Evolutionary conservation across 148 eudicot genomes (phyloP).

Genomic region (Chenopodium album): DNA sequence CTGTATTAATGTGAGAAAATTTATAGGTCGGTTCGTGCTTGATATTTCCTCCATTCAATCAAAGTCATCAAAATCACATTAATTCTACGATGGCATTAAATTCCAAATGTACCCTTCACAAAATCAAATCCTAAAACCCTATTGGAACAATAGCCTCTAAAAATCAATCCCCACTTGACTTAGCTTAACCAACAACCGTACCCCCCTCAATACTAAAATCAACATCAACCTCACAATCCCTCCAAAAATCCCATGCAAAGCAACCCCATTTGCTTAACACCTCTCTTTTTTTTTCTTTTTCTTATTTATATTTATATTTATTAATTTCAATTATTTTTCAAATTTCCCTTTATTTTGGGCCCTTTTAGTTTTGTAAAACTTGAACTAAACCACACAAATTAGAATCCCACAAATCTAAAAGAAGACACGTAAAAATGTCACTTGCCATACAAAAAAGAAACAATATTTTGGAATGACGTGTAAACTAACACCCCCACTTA

Average conservation of each 20-base stretch:
- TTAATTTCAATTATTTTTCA: not conserved
- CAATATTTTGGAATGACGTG: conserved; percentile 37
- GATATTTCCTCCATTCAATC: not conserved
- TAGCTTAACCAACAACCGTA: no score
- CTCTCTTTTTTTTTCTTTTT: conserved; percentile 3
- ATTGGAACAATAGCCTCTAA: conserved; percentile 21
- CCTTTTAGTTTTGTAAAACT: not conserved
- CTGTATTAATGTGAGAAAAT: not conserved
- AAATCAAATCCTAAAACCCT: conserved; percentile 22
- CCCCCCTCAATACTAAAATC: conserved; percentile 18
- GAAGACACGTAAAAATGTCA: conserved; percentile 51
- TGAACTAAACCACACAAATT: conserved; percentile 47
- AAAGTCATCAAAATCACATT: not conserved
- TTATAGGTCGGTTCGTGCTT: not conserved
- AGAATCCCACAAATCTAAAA: conserved; percentile 15
- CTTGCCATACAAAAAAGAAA: conserved; percentile 45
- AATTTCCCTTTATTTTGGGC: not conserved
- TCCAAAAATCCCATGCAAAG: conserved; percentile 24
- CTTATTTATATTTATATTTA: not conserved
- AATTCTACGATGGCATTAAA: not conserved
- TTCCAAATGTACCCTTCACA: conserved; percentile 14
- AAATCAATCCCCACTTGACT: conserved; percentile 9
- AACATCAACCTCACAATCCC: conserved; percentile 36
- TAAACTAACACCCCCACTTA: conserved; percentile 37
- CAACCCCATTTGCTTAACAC: not conserved